Conservation (phyloP, 139 green algal genomes). For the Zygnema cylindricum region DNA sequence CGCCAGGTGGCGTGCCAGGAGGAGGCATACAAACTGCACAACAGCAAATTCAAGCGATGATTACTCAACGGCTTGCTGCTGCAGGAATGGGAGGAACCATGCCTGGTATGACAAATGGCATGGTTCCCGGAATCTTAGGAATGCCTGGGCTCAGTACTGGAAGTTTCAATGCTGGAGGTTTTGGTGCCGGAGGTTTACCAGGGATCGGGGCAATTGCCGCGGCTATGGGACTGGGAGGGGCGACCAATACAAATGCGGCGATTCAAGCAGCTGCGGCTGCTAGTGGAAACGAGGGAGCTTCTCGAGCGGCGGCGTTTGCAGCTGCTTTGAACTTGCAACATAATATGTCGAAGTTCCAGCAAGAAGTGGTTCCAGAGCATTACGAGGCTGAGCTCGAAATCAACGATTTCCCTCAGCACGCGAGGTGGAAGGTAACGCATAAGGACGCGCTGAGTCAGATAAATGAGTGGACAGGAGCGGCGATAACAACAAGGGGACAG, state of each 20-base stretch:
- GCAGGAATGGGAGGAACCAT: not conserved
- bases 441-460: conserved; percentile 85
- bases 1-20: not conserved
- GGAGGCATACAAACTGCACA: not conserved
- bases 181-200: not conserved
- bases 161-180: too few species aligned
- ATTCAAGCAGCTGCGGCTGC: conserved; percentile 26
- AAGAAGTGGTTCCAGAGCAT: conserved; percentile 58
- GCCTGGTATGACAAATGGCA: not conserved
- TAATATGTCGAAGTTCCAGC: conserved; percentile 47
- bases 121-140: not conserved
- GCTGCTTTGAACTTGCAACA: conserved; percentile 62
- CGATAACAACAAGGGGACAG: conserved; percentile 80
- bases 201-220: conserved; percentile 30
- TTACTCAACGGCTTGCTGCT: not conserved
- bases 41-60: not conserved
- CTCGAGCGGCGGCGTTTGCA: conserved; percentile 57
- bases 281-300: conserved; percentile 5
- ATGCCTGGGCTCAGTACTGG: not conserved
- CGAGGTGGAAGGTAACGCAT: conserved; percentile 87
- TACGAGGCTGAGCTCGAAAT: conserved; percentile 96
- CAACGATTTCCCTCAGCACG: conserved; percentile 98
- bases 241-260: not conserved
- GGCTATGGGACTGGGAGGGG: conserved; percentile 14
- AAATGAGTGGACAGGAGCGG: conserved; percentile 84